These are phyloP conservation scores for Verbascum thapsus DNA, from an alignment of 257 asterid genomes.

Conservation along the genomic window DNA sequence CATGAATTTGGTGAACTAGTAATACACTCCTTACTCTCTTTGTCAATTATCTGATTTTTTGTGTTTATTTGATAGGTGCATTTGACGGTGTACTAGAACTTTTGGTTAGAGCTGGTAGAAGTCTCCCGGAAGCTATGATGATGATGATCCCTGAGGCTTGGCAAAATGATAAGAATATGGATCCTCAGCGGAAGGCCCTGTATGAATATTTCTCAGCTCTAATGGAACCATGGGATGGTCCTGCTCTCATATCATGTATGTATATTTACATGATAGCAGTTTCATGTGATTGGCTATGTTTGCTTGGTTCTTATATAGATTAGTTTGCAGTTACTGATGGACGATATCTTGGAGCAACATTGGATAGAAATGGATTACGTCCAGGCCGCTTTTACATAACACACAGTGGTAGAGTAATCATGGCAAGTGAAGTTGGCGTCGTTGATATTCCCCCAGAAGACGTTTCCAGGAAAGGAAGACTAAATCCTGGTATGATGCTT, in stretches of 20 bases:
- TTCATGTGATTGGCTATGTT: constrained; percentile 6
- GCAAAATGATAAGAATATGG: constrained; percentile 98
- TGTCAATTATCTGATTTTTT: constrained; percentile 21
- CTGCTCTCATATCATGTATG: constrained; percentile 97
- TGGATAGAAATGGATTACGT: constrained; percentile 96
- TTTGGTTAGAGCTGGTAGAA: constrained; percentile 96
- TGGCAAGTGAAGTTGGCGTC: constrained; percentile 99
- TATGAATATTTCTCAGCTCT: constrained; percentile 93
- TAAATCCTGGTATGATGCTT: constrained; percentile 99
- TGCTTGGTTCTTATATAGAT: constrained; percentile 30
- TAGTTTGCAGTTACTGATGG: constrained; percentile 91
- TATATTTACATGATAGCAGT: constrained; percentile 16
- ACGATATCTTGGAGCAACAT: constrained; percentile 96
- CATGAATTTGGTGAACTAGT: neutral
- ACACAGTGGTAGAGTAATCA: constrained; percentile 94
- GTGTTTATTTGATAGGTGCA: constrained; percentile 61
- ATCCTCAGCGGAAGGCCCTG: constrained; percentile 77
- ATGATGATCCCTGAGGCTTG: constrained; percentile 99
- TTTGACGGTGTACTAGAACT: constrained; percentile 99
- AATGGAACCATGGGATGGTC: constrained; percentile 99
- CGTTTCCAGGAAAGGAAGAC: constrained; percentile 93
- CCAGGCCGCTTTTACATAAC: constrained; percentile 98
- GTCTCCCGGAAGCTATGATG: constrained; percentile 98
- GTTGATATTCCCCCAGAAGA: constrained; percentile 98
- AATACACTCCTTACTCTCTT: neutral